These are phyloP conservation scores for Asclepias syriaca DNA, from an alignment of 257 asterid species.

Conservation along the genomic window DNA sequence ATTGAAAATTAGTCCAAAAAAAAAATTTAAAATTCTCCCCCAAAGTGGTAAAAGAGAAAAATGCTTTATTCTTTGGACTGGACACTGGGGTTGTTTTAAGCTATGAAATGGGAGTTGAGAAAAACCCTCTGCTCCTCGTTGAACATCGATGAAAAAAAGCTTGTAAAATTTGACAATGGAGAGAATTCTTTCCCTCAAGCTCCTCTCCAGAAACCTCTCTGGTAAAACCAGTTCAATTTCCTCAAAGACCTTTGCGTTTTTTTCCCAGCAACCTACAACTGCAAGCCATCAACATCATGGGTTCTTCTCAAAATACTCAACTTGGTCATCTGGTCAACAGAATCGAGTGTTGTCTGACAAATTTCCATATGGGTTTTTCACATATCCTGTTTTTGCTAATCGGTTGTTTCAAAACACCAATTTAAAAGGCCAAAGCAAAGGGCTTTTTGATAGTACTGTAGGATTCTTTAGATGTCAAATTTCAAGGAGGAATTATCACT, in stretches of 20 bases:
- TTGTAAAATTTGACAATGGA: constrained; percentile 13
- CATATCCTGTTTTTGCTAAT: constrained; percentile 13
- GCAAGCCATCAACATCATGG: constrained; percentile 5
- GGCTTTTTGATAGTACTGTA: constrained; percentile 5
- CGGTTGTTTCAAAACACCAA: constrained; percentile 3
- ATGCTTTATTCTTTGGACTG: background rate
- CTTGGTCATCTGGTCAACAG: constrained; percentile 11
- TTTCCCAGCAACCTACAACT: background rate
- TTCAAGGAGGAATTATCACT: constrained; percentile 10
- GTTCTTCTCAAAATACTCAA: constrained; percentile 16
- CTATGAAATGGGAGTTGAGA: background rate
- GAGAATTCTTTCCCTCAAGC: constrained; percentile 12
- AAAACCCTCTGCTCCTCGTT: background rate
- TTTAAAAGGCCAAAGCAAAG: constrained; percentile 13
- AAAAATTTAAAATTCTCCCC: no score
- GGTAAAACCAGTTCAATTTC: background rate
- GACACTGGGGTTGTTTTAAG: background rate
- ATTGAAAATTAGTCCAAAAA: no score
- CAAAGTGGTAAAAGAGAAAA: background rate
- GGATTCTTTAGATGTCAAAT: constrained; percentile 17
- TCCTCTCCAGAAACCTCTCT: constrained; percentile 19
- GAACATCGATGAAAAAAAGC: background rate
- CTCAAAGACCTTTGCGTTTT: constrained; percentile 4
- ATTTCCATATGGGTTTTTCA: constrained; percentile 19
- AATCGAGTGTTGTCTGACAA: constrained; percentile 3